Evolutionary conservation across 2,329 filamentous ascomycete species (phyloP).

Genomic region (Penicillium sp.): DNA sequence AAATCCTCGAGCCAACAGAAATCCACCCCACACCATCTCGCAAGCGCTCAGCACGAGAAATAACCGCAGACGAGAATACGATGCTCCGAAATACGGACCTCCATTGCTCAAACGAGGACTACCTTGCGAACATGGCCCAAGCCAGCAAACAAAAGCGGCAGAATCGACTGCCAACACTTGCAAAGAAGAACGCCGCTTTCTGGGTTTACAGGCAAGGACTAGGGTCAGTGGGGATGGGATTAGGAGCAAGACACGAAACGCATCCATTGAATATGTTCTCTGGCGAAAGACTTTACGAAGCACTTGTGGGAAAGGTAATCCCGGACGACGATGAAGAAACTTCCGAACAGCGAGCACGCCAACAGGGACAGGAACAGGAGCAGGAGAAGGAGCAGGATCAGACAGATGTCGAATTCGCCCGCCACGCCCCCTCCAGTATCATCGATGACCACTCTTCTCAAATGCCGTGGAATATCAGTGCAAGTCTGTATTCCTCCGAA

Average conservation of each 20-base stretch:
- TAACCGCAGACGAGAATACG: constrained; percentile 55
- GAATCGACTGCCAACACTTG: constrained; percentile 48
- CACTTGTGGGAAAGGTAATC: constrained; percentile 42
- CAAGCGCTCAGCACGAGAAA: constrained; percentile 24
- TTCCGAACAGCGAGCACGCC: neutral
- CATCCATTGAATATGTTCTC: constrained; percentile 64
- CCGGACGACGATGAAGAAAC: neutral
- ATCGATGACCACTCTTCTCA: constrained; percentile 68
- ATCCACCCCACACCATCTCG: neutral
- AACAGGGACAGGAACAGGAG: neutral
- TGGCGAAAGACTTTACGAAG: constrained; percentile 58
- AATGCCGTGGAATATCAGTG: constrained; percentile 72
- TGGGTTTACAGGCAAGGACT: constrained; percentile 65
- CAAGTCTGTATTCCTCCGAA: constrained; percentile 59
- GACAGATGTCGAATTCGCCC: constrained; percentile 68
- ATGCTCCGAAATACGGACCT: constrained; percentile 63
- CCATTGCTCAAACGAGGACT: constrained; percentile 61
- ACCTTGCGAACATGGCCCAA: constrained; percentile 63
- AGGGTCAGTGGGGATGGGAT: constrained; percentile 55
- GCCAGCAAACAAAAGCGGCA: constrained; percentile 50
- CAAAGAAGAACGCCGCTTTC: constrained; percentile 66
- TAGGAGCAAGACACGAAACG: constrained; percentile 45
- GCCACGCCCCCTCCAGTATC: constrained; percentile 68
- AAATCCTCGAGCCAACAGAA: neutral
- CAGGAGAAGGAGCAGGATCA: too few species aligned